phyloP scores from a whole-genome alignment of 805 yeast genomes.

The Candida fluviatilis region DNA sequence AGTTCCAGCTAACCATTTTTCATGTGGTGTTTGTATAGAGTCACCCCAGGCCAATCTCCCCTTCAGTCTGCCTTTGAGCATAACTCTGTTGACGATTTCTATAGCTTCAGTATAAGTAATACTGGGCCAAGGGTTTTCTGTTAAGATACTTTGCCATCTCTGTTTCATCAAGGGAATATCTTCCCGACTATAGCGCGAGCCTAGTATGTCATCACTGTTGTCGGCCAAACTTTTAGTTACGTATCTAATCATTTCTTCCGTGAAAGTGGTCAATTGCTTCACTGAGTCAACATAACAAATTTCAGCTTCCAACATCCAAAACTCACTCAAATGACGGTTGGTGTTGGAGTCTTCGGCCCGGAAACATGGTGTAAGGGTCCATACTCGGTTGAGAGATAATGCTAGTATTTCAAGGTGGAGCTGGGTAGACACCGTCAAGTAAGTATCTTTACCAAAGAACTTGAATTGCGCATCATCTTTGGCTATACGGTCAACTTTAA shows the following conservation, averaged over 20 bases:
- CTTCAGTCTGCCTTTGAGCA: constrained; percentile 33
- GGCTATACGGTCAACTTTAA: constrained; percentile 44
- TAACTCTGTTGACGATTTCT: constrained; percentile 39
- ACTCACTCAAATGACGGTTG: constrained; percentile 85
- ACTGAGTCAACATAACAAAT: constrained; percentile 61
- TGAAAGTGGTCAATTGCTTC: constrained; percentile 55
- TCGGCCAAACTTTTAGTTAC: constrained; percentile 25
- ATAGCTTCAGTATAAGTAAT: constrained; percentile 79
- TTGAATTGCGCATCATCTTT: constrained; percentile 17
- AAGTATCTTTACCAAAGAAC: constrained; percentile 67
- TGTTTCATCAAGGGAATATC: constrained; percentile 31
- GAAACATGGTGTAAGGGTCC: constrained; percentile 89
- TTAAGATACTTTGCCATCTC: constrained; percentile 60
- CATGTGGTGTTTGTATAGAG: constrained; percentile 78
- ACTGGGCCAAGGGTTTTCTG: constrained; percentile 52
- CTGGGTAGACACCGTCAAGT: constrained; percentile 87
- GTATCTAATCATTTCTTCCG: constrained; percentile 65
- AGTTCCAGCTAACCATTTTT: constrained; percentile 79
- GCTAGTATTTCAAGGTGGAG: constrained; percentile 82
- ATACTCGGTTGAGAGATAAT: constrained; percentile 71
- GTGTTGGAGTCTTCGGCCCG: constrained; percentile 93
- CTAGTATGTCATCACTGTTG: constrained; percentile 22
- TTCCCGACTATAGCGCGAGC: constrained; percentile 35
- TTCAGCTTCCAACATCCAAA: constrained; percentile 98
- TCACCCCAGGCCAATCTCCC: constrained; percentile 57